A percentile compares a stretch with the other conserved stretches of the same genome.
phyloP scores from a whole-genome alignment of 345 rosid species.

The Geranium brycei region DNA sequence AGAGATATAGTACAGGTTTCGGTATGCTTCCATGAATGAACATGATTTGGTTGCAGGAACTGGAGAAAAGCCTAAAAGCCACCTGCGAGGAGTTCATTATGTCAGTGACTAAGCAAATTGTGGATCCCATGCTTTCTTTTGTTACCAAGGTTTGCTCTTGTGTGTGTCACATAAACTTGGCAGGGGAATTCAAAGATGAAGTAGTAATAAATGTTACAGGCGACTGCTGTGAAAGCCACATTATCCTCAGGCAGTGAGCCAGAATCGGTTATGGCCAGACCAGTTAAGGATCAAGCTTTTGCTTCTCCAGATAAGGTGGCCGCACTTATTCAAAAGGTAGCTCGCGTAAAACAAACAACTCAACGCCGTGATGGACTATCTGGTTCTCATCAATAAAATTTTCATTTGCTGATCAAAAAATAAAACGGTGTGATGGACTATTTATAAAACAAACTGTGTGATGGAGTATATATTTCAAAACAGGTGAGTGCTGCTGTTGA shows the following conservation, averaged over 20 bases:
- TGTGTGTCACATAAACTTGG: neutral
- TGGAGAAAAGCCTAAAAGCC: slow-evolving; percentile 87
- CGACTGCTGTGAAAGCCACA: slow-evolving; percentile 75
- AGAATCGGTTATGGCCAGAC: slow-evolving; percentile 66
- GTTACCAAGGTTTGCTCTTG: slow-evolving; percentile 64
- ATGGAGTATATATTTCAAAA: slow-evolving; percentile 11
- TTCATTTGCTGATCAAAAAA: too few species aligned
- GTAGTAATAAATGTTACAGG: slow-evolving; percentile 21
- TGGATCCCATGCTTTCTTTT: slow-evolving; percentile 98
- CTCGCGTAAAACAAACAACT: neutral
- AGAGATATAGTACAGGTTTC: neutral
- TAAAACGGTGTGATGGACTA: too few species aligned
- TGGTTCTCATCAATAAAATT: too few species aligned
- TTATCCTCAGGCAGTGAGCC: slow-evolving; percentile 45
- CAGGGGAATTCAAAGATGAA: too few species aligned
- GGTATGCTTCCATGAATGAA: neutral
- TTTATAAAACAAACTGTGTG: neutral
- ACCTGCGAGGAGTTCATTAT: slow-evolving; percentile 98
- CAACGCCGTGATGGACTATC: too few species aligned
- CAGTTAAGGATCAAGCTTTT: slow-evolving; percentile 90
- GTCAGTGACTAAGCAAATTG: slow-evolving; percentile 87
- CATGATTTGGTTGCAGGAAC: slow-evolving; percentile 43
- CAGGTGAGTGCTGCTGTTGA: slow-evolving; percentile 67
- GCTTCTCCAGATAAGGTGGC: slow-evolving; percentile 92
- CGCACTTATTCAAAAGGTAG: slow-evolving; percentile 87